phyloP scores from a whole-genome alignment of 1,284 basidiomycete species.

The Peniophora sp. region DNA sequence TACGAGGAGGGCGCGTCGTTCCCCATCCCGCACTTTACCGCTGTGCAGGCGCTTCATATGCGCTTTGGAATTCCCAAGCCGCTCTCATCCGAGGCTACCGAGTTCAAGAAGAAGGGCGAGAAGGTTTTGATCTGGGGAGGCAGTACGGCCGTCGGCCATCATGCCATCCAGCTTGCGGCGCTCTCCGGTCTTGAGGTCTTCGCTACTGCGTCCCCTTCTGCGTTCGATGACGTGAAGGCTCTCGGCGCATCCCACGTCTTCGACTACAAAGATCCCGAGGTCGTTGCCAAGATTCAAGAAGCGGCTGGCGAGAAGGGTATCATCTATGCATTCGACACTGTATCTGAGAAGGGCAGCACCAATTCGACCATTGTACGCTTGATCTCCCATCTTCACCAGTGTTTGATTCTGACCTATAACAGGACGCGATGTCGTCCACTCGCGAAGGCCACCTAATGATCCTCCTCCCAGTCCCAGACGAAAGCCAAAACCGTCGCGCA shows the following conservation, averaged over 20 bases:
- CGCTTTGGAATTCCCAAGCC: conserved; percentile 8
- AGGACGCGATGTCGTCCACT: background rate
- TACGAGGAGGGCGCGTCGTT: conserved; percentile 6
- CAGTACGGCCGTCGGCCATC: conserved; percentile 30
- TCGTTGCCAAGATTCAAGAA: background rate
- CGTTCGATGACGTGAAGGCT: conserved; percentile 11
- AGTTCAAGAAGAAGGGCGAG: background rate
- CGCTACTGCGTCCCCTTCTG: conserved; percentile 27
- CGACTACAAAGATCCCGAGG: background rate
- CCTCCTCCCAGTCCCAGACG: background rate
- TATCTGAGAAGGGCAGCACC: background rate
- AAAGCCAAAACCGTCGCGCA: background rate
- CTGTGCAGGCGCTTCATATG: conserved; percentile 10
- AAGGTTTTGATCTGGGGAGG: conserved; percentile 29
- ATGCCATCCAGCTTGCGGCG: conserved; percentile 30
- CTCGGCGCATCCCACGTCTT: background rate
- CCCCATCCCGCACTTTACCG: conserved; percentile 9
- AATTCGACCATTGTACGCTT: background rate
- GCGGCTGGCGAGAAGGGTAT: background rate
- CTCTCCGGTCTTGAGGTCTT: conserved; percentile 25
- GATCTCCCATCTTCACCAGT: background rate
- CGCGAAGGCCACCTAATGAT: background rate
- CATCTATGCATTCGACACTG: background rate
- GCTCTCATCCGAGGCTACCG: conserved; percentile 3
- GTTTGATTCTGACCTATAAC: background rate